Conservation (phyloP, 1,284 basidiomycete species). For the Microstroma glucosiphilum region DNA sequence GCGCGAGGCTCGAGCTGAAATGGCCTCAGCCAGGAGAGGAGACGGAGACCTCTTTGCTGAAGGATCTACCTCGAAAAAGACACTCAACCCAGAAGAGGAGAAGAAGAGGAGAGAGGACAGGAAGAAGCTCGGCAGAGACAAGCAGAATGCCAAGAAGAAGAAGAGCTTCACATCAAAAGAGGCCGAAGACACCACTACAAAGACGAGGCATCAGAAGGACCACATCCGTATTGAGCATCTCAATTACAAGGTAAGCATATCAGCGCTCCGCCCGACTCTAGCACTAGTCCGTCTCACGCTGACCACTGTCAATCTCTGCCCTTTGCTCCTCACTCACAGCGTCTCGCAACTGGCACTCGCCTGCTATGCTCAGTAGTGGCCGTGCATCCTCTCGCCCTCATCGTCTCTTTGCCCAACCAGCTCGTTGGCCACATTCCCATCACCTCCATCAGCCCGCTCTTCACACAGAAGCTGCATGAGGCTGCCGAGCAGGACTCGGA, state of each 20-base stretch:
- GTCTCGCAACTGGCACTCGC: slow-evolving; percentile 75
- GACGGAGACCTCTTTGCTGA: slow-evolving; percentile 26
- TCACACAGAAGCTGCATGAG: slow-evolving; percentile 62
- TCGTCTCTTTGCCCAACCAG: slow-evolving; percentile 90
- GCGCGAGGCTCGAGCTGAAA: slow-evolving; percentile 77
- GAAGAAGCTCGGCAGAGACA: slow-evolving; percentile 34
- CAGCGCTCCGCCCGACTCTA: background rate
- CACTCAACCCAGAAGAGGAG: slow-evolving; percentile 17
- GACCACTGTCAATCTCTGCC: background rate
- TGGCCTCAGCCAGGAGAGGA: slow-evolving; percentile 53
- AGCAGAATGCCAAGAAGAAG: slow-evolving; percentile 48
- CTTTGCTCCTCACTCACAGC: slow-evolving; percentile 55
- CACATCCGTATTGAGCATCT: slow-evolving; percentile 75
- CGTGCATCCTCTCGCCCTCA: slow-evolving; percentile 79
- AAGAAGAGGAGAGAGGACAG: slow-evolving; percentile 29
- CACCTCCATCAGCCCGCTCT: slow-evolving; percentile 79
- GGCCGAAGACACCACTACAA: slow-evolving; percentile 13
- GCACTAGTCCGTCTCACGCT: background rate
- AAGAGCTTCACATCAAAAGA: slow-evolving; percentile 23
- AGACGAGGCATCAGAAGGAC: slow-evolving; percentile 52
- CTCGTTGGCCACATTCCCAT: slow-evolving; percentile 91
- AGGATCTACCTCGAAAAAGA: slow-evolving; percentile 10
- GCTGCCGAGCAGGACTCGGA: slow-evolving; percentile 55
- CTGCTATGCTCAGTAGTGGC: slow-evolving; percentile 79
- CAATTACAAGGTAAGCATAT: slow-evolving; percentile 72